Conservation (phyloP, 805 yeast genomes). For the Metschnikowia vanudenii region DNA sequence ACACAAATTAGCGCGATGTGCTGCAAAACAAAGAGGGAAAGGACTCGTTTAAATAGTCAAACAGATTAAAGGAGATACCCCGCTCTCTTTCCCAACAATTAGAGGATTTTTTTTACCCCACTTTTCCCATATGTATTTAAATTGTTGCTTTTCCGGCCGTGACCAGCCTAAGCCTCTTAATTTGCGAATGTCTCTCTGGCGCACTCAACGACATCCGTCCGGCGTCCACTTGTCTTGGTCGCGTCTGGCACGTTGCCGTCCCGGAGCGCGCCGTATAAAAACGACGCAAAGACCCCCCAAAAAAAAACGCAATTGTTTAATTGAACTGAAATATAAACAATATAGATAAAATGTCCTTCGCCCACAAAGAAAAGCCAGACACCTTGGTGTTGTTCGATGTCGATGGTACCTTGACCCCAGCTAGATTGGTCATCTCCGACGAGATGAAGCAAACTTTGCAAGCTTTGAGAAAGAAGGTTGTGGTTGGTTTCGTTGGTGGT, state of each 20-base stretch:
- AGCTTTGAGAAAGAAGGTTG: constrained; percentile 85
- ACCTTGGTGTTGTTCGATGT: constrained; percentile 93
- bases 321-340: background rate
- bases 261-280: constrained; percentile 9
- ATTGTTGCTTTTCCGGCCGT: background rate
- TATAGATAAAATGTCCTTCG: constrained; percentile 48
- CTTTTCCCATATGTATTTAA: constrained; percentile 1
- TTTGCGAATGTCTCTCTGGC: constrained; percentile 2
- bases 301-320: background rate
- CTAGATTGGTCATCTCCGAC: constrained; percentile 74
- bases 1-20: no score
- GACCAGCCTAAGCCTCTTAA: constrained; percentile 2
- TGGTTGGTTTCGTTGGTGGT: constrained; percentile 97
- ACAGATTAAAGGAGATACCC: background rate
- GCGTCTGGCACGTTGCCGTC: constrained; percentile 10
- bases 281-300: constrained; percentile 1
- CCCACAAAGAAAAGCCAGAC: constrained; percentile 78
- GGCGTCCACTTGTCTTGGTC: constrained; percentile 8
- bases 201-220: constrained; percentile 7
- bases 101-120: background rate
- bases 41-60: background rate
- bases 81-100: background rate
- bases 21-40: background rate
- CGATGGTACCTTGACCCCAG: constrained; percentile 98
- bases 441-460: constrained; percentile 73